A percentile compares a stretch with the other conserved stretches of the same genome.
phyloP scores from a whole-genome alignment of 169 alveolate genomes.

The Babesia bigemina region DNA sequence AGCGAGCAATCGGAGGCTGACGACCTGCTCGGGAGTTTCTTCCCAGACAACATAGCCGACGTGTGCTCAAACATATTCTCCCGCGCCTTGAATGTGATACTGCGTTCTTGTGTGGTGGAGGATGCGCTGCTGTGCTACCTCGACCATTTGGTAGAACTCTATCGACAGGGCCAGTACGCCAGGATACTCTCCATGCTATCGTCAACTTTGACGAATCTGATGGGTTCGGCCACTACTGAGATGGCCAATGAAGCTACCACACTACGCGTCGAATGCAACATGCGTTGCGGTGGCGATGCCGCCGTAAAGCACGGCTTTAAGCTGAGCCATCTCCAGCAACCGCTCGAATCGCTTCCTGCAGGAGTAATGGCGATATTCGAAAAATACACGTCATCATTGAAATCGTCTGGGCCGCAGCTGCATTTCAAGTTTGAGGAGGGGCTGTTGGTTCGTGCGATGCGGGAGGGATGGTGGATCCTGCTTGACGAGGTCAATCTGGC shows the following conservation, averaged over 20 bases:
- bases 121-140: constrained; percentile 21
- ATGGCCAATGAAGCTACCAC: not conserved
- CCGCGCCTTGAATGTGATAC: not conserved
- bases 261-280: constrained; percentile 38
- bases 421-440: constrained; percentile 95
- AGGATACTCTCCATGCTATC: constrained; percentile 20
- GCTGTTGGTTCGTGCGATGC: constrained; percentile 92
- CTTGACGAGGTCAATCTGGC: constrained; percentile 99
- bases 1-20: constrained; percentile 90
- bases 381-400: not conserved
- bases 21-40: constrained; percentile 88
- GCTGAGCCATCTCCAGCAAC: constrained; percentile 24
- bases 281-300: constrained; percentile 3
- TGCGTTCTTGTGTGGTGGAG: constrained; percentile 52
- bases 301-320: not conserved
- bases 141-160: constrained; percentile 27
- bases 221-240: not conserved
- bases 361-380: not conserved
- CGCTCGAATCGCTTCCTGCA: constrained; percentile 10
- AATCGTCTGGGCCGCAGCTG: constrained; percentile 12
- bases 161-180: constrained; percentile 17
- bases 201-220: not conserved
- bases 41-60: constrained; percentile 70
- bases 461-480: constrained; percentile 98
- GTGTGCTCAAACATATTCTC: constrained; percentile 1